phyloP scores from a whole-genome alignment of 2,329 filamentous ascomycete species.

The Pseudogymnoascus sp. region DNA sequence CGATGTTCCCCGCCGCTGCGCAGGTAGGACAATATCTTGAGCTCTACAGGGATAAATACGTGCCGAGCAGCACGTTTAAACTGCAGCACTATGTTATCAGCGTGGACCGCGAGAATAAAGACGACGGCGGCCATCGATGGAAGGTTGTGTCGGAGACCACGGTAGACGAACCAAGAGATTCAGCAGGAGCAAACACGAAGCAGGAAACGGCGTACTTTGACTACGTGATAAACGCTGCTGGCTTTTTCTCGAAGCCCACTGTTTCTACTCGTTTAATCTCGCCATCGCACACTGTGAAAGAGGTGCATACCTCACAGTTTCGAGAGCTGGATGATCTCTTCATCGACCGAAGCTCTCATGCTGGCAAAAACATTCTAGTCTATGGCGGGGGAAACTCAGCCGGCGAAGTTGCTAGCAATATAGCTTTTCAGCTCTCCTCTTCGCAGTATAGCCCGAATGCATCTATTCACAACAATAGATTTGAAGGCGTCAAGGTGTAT shows the following conservation, averaged over 20 bases:
- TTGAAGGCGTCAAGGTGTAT: not conserved
- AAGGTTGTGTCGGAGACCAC: not conserved
- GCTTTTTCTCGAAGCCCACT: not conserved
- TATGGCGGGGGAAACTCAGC: constrained; percentile 13
- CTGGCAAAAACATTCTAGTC: not conserved
- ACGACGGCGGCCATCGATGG: not conserved
- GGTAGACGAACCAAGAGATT: not conserved
- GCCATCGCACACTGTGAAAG: not conserved
- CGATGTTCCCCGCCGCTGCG: not conserved
- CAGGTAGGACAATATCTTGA: constrained; percentile 14
- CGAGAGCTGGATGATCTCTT: not conserved
- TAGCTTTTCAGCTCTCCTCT: constrained; percentile 32
- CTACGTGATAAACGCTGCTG: not conserved
- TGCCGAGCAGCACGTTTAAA: not conserved
- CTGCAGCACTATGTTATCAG: not conserved
- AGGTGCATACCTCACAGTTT: not conserved
- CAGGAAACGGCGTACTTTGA: not conserved
- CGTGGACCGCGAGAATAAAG: not conserved
- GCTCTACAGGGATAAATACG: not conserved
- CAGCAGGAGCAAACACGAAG: not conserved
- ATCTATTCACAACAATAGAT: not conserved
- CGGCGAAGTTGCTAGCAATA: constrained; percentile 9
- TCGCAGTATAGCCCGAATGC: constrained; percentile 21
- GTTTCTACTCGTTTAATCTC: not conserved
- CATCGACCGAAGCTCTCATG: not conserved